These are phyloP conservation scores for Acanthamoeba castellanii DNA, from an alignment of 208 protist genomes.

Conservation along the genomic window DNA sequence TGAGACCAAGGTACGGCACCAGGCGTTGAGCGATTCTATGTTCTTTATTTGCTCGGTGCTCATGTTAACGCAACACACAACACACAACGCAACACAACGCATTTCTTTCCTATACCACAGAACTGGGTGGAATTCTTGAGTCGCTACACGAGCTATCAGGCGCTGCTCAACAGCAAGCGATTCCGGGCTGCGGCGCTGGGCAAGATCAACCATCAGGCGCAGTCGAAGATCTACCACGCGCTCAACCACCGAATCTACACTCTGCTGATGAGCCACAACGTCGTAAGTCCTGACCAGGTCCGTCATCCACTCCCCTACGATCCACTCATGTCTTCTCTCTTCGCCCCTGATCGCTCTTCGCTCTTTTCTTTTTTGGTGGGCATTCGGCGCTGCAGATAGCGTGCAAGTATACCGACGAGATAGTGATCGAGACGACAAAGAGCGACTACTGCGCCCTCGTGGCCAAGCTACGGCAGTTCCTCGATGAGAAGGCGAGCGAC, in stretches of 20 bases:
- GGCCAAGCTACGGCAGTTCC: not conserved
- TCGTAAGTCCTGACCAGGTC: not conserved
- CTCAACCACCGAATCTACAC: constrained; percentile 1
- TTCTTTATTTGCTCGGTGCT: not conserved
- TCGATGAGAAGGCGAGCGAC: not conserved
- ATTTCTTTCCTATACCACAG: not conserved
- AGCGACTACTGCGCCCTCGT: not conserved
- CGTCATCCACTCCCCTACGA: not conserved
- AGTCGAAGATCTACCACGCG: constrained; percentile 25
- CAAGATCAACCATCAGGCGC: not conserved
- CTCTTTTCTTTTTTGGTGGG: not conserved
- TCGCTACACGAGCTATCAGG: constrained; percentile 29
- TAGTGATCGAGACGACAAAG: not conserved
- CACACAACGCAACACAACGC: too few relatives aligned
- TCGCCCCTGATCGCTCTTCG: not conserved
- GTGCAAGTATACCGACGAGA: constrained; percentile 37
- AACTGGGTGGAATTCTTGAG: constrained; percentile 11
- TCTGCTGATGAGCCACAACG: not conserved
- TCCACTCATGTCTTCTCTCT: not conserved
- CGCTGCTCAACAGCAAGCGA: constrained; percentile 7
- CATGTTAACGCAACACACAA: not conserved
- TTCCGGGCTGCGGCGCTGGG: not conserved
- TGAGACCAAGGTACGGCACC: not conserved
- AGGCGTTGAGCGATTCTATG: too few relatives aligned
- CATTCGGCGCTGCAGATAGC: not conserved